A percentile compares a stretch with the other conserved stretches of the same genome.
Evolutionary conservation across 2,329 filamentous ascomycete species (phyloP).

Genomic region (Xenosphaeropsis pyriputrescens): DNA sequence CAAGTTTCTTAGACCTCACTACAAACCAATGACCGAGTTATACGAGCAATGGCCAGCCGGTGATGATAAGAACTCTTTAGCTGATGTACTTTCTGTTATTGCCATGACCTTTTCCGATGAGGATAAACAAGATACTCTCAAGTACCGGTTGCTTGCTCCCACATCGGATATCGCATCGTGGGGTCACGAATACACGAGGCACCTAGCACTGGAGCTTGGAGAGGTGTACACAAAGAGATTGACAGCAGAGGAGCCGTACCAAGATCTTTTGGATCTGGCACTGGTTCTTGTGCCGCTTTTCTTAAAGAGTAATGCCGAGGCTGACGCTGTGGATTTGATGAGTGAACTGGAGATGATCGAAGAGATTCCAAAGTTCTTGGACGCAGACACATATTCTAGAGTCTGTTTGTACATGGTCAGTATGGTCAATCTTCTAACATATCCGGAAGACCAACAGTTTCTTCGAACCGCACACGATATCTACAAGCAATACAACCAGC

Average conservation of each 20-base stretch:
- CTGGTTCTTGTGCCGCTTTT: constrained; percentile 83
- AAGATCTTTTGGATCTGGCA: constrained; percentile 77
- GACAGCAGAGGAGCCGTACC: constrained; percentile 67
- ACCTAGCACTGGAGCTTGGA: constrained; percentile 89
- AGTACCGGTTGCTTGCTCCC: constrained; percentile 81
- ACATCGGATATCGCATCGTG: constrained; percentile 89
- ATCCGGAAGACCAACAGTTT: constrained; percentile 93
- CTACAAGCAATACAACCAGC: constrained; percentile 85
- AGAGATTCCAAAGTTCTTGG: constrained; percentile 73
- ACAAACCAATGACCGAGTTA: constrained; percentile 72
- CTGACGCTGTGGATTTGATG: constrained; percentile 91
- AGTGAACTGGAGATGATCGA: constrained; percentile 97
- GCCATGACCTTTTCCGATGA: constrained; percentile 99
- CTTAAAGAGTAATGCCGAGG: constrained; percentile 93
- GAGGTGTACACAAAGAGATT: constrained; percentile 84
- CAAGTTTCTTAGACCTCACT: constrained; percentile 95
- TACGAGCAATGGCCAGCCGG: constrained; percentile 83
- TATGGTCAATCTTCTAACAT: constrained; percentile 96
- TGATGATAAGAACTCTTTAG: constrained; percentile 76
- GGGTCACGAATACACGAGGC: constrained; percentile 97
- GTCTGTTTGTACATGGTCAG: constrained; percentile 98
- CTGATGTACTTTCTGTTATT: constrained; percentile 91
- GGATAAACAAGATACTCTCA: constrained; percentile 87
- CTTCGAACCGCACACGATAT: constrained; percentile 85
- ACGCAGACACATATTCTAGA: constrained; percentile 83